phyloP scores from a whole-genome alignment of 345 rosid genomes.

The Leavenworthia alabamica region DNA sequence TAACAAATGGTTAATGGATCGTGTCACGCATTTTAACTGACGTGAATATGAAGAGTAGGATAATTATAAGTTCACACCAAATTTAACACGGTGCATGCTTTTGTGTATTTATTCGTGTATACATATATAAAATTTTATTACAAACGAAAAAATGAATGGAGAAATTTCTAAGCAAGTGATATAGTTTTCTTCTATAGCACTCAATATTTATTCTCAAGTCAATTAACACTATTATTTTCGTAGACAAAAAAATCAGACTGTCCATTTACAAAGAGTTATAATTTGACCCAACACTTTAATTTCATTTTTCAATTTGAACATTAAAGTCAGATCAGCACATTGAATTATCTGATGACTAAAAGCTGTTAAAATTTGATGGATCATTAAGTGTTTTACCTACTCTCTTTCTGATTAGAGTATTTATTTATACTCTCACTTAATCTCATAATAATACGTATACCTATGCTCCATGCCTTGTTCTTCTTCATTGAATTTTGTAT shows the following conservation, averaged over 20 bases:
- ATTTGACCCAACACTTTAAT: constrained; percentile 4
- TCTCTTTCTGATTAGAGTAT: not conserved
- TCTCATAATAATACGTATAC: too few relatives aligned
- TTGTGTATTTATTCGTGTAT: not conserved
- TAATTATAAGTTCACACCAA: constrained; percentile 22
- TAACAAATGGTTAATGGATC: not conserved
- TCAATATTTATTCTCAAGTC: constrained; percentile 20
- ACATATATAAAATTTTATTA: not conserved
- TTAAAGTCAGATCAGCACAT: not conserved
- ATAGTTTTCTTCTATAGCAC: constrained; percentile 8
- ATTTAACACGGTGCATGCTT: constrained; percentile 9
- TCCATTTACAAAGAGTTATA: constrained; percentile 1
- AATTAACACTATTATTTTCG: constrained; percentile 11
- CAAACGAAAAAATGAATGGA: too few relatives aligned
- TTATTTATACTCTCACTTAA: too few relatives aligned
- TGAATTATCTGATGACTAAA: not conserved
- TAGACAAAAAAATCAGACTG: not conserved
- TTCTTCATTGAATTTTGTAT: too few relatives aligned
- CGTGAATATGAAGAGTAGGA: constrained; percentile 15
- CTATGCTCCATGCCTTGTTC: too few relatives aligned
- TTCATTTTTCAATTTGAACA: not conserved
- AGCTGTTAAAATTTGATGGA: not conserved
- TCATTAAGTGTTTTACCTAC: not conserved
- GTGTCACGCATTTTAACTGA: constrained; percentile 30
- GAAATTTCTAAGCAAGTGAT: too few relatives aligned